Evolutionary conservation across 1,284 basidiomycete species (phyloP), one percentile per base, ranked within the genome.

Genomic region (Malassezia slooffiae): DNA sequence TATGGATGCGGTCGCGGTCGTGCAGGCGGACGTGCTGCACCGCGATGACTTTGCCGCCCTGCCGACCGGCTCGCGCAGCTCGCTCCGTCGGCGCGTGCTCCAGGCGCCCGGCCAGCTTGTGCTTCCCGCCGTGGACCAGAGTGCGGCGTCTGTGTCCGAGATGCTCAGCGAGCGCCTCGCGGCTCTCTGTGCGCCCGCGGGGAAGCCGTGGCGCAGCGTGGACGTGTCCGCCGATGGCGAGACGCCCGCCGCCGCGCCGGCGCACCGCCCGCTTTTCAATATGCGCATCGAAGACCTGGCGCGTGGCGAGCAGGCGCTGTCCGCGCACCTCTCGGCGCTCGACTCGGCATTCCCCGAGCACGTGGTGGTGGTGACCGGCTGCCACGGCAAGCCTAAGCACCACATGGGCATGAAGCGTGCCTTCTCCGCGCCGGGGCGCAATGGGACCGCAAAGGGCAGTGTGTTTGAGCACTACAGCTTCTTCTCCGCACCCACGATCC

Each of bases 271-370:
- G n/a, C n/a, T n/a, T n/a, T n/a, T n/a, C n/a, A n/a, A n/a, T n/a
- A n/a, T n/a, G n/a, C n/a, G n/a, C n/a, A n/a, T n/a, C n/a, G n/a
- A n/a, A n/a, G n/a, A n/a, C n/a, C n/a, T n/a, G n/a, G n/a, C n/a
- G n/a, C n/a, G n/a, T n/a, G n/a, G n/a, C n/a, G n/a, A n/a, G n/a
- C n/a, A n/a, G n/a, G n/a, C n/a, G n/a, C n/a, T n/a, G n/a, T n/a
- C n/a, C n/a, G n/a, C 22, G n/a, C 11, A 29, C 11, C 38, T 47
- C 11, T 8, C 15, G 5, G 23, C 33, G 8, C 20, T 47, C 13
- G 45, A 47, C n/a, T 15, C 30, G 8, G 20, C 20, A 36, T 47
- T 22, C 34, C 45, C 45, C 10, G 33, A 41, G 27, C 34, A 47
- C 17, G 34, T 34, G 8, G 34, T 47, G 20, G 17, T 47, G 15